Conservation (phyloP, 2,329 filamentous ascomycete genomes). For the Stagonosporopsis rhizophila region DNA sequence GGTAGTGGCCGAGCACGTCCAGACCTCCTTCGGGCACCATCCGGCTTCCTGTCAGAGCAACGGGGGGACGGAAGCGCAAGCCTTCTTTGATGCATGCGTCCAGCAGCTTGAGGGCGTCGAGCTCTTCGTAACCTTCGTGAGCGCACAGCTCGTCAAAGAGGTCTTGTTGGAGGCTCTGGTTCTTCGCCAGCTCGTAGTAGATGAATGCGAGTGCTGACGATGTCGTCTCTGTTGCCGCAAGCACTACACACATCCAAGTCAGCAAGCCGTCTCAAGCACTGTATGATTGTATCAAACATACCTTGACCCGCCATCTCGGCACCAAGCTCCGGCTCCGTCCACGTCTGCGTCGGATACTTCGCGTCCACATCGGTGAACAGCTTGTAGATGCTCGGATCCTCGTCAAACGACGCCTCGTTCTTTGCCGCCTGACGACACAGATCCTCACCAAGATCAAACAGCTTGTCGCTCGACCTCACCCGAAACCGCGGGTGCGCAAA, state of each 20-base stretch:
- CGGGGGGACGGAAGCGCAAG: constrained; percentile 31
- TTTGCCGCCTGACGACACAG: constrained; percentile 21
- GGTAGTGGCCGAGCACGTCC: constrained; percentile 22
- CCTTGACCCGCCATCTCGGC: constrained; percentile 30
- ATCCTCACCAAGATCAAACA: constrained; percentile 25
- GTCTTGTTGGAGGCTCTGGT: constrained; percentile 23
- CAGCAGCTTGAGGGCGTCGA: constrained; percentile 26
- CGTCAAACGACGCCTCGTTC: constrained; percentile 3
- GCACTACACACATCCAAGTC: constrained; percentile 6
- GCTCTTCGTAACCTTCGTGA: constrained; percentile 28
- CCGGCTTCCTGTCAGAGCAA: constrained; percentile 30
- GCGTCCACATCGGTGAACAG: constrained; percentile 24
- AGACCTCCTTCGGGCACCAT: constrained; percentile 24
- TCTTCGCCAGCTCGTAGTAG: constrained; percentile 30
- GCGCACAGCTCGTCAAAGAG: constrained; percentile 21
- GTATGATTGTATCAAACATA: no score
- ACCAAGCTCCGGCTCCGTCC: constrained; percentile 23
- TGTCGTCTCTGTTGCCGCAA: constrained; percentile 30
- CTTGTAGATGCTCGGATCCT: constrained; percentile 23
- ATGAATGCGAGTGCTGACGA: constrained; percentile 31
- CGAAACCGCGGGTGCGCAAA: constrained; percentile 26
- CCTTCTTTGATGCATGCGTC: constrained; percentile 31
- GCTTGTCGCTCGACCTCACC: constrained; percentile 28
- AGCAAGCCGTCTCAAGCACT: no score
- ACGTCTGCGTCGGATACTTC: constrained; percentile 30